phyloP scores from a whole-genome alignment of 345 rosid genomes.

The Heritiera littoralis region DNA sequence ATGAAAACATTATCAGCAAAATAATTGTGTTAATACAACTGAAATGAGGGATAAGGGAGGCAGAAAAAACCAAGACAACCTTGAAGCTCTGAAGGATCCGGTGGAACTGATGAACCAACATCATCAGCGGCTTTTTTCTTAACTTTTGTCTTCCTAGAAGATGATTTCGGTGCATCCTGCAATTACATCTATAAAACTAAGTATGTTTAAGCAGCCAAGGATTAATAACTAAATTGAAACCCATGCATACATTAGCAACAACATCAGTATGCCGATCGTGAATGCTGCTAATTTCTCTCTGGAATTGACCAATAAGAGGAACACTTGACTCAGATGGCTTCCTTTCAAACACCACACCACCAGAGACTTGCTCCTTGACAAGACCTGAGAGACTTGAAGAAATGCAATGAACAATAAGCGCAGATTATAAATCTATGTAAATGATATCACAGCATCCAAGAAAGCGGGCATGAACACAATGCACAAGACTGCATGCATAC shows the following conservation, averaged over 20 bases:
- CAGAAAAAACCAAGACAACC: conserved; percentile 45
- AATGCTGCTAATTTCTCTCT: conserved; percentile 41
- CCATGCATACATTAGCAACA: conserved; percentile 52
- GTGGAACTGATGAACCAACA: conserved; percentile 35
- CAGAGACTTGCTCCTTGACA: conserved; percentile 48
- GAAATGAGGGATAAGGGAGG: conserved; percentile 12
- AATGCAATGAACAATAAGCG: conserved; percentile 59
- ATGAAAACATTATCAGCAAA: conserved; percentile 8
- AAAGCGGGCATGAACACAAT: neutral
- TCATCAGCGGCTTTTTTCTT: conserved; percentile 68
- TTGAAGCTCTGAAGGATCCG: conserved; percentile 67
- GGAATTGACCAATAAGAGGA: conserved; percentile 41
- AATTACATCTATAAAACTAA: conserved; percentile 30
- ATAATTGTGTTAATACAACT: conserved; percentile 10
- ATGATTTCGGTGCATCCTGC: conserved; percentile 63
- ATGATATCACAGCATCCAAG: conserved; percentile 17
- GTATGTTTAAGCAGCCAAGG: conserved; percentile 22
- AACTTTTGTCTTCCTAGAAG: conserved; percentile 65
- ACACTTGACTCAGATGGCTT: conserved; percentile 47
- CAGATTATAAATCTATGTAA: conserved; percentile 26
- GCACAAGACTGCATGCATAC: neutral
- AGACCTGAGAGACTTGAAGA: conserved; percentile 75
- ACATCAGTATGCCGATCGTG: conserved; percentile 45
- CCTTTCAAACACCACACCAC: conserved; percentile 45
- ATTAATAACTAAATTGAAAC: conserved; percentile 27